Percentiles rank a stretch among this genome's conserved stretches.
These are phyloP conservation scores for Cercis canadensis DNA, from an alignment of 306 rosid genomes.

Conservation along the genomic window DNA sequence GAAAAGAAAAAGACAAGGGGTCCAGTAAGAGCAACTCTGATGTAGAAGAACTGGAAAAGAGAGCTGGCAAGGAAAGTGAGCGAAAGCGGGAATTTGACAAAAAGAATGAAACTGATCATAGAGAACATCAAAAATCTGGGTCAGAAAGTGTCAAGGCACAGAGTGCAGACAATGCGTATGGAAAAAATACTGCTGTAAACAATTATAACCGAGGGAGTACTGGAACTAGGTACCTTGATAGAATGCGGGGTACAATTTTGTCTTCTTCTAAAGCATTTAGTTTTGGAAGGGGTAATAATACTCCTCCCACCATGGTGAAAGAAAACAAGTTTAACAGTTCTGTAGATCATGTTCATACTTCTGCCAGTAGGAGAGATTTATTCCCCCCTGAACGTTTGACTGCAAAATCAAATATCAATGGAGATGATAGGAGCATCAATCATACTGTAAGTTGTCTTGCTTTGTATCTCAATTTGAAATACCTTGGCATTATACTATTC, in stretches of 20 bases:
- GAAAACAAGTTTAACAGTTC: constrained; percentile 68
- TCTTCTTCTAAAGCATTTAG: constrained; percentile 93
- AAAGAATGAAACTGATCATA: constrained; percentile 68
- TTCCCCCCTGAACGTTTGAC: constrained; percentile 66
- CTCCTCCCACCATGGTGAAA: constrained; percentile 59
- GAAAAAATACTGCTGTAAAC: constrained; percentile 55
- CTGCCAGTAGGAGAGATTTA: constrained; percentile 63
- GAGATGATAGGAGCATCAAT: constrained; percentile 70
- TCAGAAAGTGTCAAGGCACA: constrained; percentile 64
- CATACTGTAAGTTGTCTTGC: constrained; percentile 71
- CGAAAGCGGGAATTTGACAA: constrained; percentile 73
- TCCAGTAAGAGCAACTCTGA: constrained; percentile 98
- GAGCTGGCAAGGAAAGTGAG: constrained; percentile 79
- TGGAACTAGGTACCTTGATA: constrained; percentile 89
- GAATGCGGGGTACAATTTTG: constrained; percentile 88
- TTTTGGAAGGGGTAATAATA: constrained; percentile 75
- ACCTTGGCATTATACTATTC: constrained; percentile 9
- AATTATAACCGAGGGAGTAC: constrained; percentile 65
- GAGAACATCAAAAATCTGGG: constrained; percentile 69
- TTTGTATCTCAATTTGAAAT: constrained; percentile 21
- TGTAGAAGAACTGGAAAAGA: constrained; percentile 88
- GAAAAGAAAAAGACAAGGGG: constrained; percentile 83
- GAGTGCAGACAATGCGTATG: constrained; percentile 56
- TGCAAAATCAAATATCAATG: constrained; percentile 60
- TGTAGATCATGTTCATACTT: constrained; percentile 66